Conservation (phyloP, 441 rosid genomes). For the Arabidopsis hybrid region DNA sequence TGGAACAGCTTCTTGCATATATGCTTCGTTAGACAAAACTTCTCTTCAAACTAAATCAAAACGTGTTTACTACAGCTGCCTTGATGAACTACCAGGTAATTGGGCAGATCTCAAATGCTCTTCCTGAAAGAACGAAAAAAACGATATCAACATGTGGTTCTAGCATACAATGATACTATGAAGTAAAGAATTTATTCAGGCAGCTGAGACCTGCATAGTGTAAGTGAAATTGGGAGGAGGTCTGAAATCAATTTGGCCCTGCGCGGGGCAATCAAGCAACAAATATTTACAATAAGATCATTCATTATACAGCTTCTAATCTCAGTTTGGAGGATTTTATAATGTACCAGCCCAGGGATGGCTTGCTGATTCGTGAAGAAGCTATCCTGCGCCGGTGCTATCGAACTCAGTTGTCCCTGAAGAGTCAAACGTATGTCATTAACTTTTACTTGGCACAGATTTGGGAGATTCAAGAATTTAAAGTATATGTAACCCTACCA, state of each 20-base stretch:
- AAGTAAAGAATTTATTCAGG: background rate
- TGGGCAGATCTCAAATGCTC: conserved; percentile 68
- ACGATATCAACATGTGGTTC: conserved; percentile 10
- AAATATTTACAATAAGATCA: conserved; percentile 22
- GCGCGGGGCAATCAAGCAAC: conserved; percentile 10
- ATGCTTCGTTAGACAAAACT: background rate
- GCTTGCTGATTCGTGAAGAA: conserved; percentile 57
- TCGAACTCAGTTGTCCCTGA: conserved; percentile 64
- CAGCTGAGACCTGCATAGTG: conserved; percentile 62
- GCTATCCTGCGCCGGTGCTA: conserved; percentile 56
- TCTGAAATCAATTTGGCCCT: conserved; percentile 82
- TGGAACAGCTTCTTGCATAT: conserved; percentile 13
- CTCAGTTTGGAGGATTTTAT: conserved; percentile 20
- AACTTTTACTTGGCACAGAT: background rate
- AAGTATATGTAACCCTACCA: conserved; percentile 48
- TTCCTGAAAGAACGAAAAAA: conserved; percentile 48
- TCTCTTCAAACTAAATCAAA: background rate
- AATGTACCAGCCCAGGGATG: conserved; percentile 62
- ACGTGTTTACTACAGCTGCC: conserved; percentile 49
- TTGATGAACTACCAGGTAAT: conserved; percentile 61
- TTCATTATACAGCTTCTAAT: background rate
- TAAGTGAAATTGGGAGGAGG: conserved; percentile 63
- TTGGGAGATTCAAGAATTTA: conserved; percentile 9
- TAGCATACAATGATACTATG: no score
- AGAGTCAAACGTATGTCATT: conserved; percentile 20